Evolutionary conservation across 345 rosid species (phyloP), one percentile per base, ranked within the genome.

Genomic region (Brassica rapa): DNA sequence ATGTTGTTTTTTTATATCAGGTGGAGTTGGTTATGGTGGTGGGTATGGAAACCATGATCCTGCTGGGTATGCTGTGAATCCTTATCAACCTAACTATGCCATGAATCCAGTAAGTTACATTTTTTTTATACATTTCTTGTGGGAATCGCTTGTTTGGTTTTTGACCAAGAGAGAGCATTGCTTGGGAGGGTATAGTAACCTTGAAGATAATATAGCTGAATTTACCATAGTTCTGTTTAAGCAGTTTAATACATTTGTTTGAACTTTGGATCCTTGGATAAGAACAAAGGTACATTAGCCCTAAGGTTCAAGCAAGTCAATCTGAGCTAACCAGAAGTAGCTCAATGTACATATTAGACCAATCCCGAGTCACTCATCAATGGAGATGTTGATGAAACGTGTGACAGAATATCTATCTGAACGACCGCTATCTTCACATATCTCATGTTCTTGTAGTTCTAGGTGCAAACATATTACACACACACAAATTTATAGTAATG

Each of bases 41-140:
- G 86, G 80, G 74, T 88, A 86, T 70, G 85, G 86, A 10, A 90
- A 87, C 84, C 89, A 82, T 43, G 97, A 94, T 84, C 83, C 88
- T 71, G 84, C 88, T 71, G 91, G 83, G 69, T 92, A 88, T 85
- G 66, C 85, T 49, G 91, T 79, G 55, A 86, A 88, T 80, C 85
- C 88, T 63, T 92, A 87, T 83, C 92, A 87, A 66, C 84, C 80
- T 41, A 86, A 82, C 83, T 94, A 90, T 82, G 88, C 84, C 84
- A 83, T 88, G 88, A 87, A 88, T 87, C 90, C 91, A 61, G 98
- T 92, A 87, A 90, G 98, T 87, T 74, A 2, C 2, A 35, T 7
- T n/a, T 33, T 60, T 39, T 62, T 19, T 27, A 27, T 27, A 27
- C 12, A 8, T 55, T 8, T 12, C 60, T 12, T 15, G 1, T 63